phyloP scores from a whole-genome alignment of 148 eudicot genomes.

The Drosera capensis region DNA sequence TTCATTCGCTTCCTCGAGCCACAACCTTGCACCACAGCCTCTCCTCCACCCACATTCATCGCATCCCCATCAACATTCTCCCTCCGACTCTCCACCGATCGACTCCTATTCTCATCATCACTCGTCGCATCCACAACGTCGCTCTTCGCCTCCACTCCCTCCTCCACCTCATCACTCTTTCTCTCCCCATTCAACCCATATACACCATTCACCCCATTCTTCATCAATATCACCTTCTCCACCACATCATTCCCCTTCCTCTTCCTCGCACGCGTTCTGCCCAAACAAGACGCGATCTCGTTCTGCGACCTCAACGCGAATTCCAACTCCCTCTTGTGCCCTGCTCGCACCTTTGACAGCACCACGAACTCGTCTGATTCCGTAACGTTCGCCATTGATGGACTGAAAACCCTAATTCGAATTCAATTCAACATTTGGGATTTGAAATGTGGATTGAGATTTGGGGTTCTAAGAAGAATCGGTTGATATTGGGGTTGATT shows the following conservation, averaged over 20 bases:
- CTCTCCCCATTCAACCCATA: too few relatives aligned
- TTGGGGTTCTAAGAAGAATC: too few relatives aligned
- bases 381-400: slow-evolving; percentile 21
- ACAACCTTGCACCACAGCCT: slow-evolving; percentile 1
- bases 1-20: slow-evolving; percentile 5
- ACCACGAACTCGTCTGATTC: slow-evolving; percentile 24
- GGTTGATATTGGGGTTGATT: too few relatives aligned
- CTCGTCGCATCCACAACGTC: too few relatives aligned
- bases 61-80: slow-evolving; percentile 3
- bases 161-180: too few relatives aligned
- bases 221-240: slow-evolving; percentile 10
- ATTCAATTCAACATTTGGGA: too few relatives aligned
- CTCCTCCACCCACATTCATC: not conserved
- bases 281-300: slow-evolving; percentile 22
- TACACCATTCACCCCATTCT: not conserved
- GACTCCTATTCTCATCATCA: too few relatives aligned
- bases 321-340: slow-evolving; percentile 23
- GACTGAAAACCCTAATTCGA: not conserved
- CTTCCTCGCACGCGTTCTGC: slow-evolving; percentile 35
- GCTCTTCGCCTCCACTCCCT: too few relatives aligned
- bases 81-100: not conserved
- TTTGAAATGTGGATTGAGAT: too few relatives aligned
- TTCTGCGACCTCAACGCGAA: slow-evolving; percentile 47
- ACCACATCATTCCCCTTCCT: slow-evolving; percentile 1
- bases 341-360: slow-evolving; percentile 23